Percentiles rank a stretch among this genome's conserved stretches.
phyloP scores from a whole-genome alignment of 345 rosid species.

The Toxicodendron radicans region DNA sequence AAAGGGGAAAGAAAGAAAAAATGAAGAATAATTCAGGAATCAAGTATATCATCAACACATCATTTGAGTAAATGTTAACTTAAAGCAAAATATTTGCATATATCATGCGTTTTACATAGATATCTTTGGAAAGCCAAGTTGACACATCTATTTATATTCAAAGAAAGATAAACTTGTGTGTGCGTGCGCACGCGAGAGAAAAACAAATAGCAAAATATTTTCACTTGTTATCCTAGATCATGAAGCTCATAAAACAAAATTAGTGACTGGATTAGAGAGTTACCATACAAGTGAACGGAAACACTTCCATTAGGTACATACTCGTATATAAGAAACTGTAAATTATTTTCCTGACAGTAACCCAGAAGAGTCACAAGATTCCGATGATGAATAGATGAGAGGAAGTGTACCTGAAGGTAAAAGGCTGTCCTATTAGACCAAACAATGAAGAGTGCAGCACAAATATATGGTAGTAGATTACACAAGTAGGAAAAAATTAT shows the following conservation, averaged over 20 bases:
- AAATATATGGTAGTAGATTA: constrained; percentile 9
- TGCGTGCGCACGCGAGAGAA: neutral
- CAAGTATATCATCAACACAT: neutral
- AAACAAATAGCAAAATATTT: neutral
- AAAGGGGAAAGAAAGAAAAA: constrained; percentile 21
- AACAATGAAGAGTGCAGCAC: constrained; percentile 15
- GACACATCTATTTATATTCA: neutral
- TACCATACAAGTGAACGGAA: constrained; percentile 97
- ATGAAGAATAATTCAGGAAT: constrained; percentile 2
- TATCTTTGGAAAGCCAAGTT: neutral
- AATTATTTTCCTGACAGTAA: constrained; percentile 81
- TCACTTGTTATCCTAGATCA: neutral
- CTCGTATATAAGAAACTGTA: constrained; percentile 80
- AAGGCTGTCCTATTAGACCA: constrained; percentile 20
- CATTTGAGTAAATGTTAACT: neutral
- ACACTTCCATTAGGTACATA: constrained; percentile 95
- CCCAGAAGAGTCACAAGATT: constrained; percentile 89
- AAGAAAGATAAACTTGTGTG: neutral
- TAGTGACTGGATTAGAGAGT: constrained; percentile 54
- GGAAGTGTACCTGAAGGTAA: constrained; percentile 67
- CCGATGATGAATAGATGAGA: constrained; percentile 81
- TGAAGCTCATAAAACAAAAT: constrained; percentile 16
- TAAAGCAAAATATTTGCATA: neutral
- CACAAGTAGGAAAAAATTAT: neutral
- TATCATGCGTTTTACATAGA: neutral